Evolutionary conservation across 2,329 filamentous ascomycete genomes (phyloP).

Genomic region (Trichoderma sp.): DNA sequence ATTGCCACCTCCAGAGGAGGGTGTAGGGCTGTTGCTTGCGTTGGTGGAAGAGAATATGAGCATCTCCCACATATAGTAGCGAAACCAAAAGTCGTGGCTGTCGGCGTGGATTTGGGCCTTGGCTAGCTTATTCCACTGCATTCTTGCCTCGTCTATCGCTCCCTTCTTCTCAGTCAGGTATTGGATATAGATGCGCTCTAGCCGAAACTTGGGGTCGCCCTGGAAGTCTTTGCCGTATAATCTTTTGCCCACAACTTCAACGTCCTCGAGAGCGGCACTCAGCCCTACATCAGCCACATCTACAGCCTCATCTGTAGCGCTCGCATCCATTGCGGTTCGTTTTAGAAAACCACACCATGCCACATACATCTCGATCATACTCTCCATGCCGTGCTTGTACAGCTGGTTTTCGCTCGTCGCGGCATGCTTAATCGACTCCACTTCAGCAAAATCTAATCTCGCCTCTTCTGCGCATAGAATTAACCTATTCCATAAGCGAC

Average conservation of each 20-base stretch:
- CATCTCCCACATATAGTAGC: slow-evolving; percentile 92
- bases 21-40: slow-evolving; percentile 52
- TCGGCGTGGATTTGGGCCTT: slow-evolving; percentile 66
- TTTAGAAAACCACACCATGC: slow-evolving; percentile 95
- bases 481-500: slow-evolving; percentile 85
- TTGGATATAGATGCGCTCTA: slow-evolving; percentile 90
- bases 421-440: slow-evolving; percentile 87
- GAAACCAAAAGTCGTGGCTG: slow-evolving; percentile 91
- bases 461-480: slow-evolving; percentile 83
- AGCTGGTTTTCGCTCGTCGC: slow-evolving; percentile 85
- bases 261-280: slow-evolving; percentile 80
- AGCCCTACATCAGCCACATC: slow-evolving; percentile 92
- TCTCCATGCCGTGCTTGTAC: slow-evolving; percentile 82
- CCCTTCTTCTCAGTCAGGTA: slow-evolving; percentile 84
- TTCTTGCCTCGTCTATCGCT: slow-evolving; percentile 73
- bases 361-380: slow-evolving; percentile 86
- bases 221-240: slow-evolving; percentile 74
- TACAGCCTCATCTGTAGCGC: slow-evolving; percentile 75
- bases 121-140: slow-evolving; percentile 72
- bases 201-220: slow-evolving; percentile 84
- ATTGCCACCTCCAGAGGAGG: slow-evolving; percentile 46
- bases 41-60: slow-evolving; percentile 54
- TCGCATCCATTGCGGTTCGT: slow-evolving; percentile 74
- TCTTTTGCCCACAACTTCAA: slow-evolving; percentile 74
- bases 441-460: slow-evolving; percentile 72